Evolutionary conservation across 345 rosid genomes (phyloP), one percentile per base, ranked within the genome.

Genomic region (Corchorus olitorius): DNA sequence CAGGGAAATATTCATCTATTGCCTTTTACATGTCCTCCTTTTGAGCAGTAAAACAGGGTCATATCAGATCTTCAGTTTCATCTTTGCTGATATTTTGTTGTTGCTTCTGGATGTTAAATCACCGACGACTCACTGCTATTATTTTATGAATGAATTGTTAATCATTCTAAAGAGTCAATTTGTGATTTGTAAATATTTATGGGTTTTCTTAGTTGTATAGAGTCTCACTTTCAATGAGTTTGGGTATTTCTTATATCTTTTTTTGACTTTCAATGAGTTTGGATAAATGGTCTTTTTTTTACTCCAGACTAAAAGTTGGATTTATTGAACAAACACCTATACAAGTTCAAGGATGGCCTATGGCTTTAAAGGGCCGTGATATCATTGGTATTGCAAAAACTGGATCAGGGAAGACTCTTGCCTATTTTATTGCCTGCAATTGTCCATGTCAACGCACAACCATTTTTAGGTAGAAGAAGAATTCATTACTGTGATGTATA

Each of bases 291-390:
- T 62, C 68, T 68, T 11, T 65, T 69, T 74, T 16, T 71, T 77
- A 8, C 64, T 79, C 15, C 89, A 94, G 99, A 97, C 22, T 94
- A 97, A 97, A 91, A 88, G 94, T 98, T 72, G 99, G 99, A 64
- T 97, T 97, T 84, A 84, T 85, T 37, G 98, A 94, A 73, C 99
- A 98, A 65, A 97, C 98, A 10, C 90, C 99, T 48, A 97, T 97
- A 81, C 99, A 97, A 83, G 83, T 98, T 75, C 99, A 97, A 80
- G 98, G 99, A n/a, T 97, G 98, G 99, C 99, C 99, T 74, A 97
- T 97, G 99, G 99, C 99, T 45, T 86, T 94, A 80, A 92, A 84
- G 78, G 99, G 99, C 9, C 97, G 99, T 75, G 99, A 94, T 82
- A 96, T 94, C 43, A 88, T 94, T 43, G 99, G 99, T 75, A 94